Percentiles rank a stretch among this genome's conserved stretches.
Evolutionary conservation across 2,329 filamentous ascomycete genomes (phyloP).

Genomic region (Xylariaceae sp.): DNA sequence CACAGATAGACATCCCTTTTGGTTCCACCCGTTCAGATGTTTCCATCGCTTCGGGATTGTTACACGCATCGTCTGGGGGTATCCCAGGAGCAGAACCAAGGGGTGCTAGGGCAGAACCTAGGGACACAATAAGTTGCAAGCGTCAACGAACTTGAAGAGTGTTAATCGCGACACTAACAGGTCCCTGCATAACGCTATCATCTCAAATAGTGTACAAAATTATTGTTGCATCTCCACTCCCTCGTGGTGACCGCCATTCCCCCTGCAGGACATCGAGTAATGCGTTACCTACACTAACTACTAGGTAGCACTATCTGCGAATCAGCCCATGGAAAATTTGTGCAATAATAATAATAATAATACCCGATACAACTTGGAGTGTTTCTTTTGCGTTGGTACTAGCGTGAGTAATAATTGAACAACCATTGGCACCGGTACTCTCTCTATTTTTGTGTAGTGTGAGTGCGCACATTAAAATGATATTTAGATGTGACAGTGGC

Average conservation of each 20-base stretch:
- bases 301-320: slow-evolving; percentile 7
- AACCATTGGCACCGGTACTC: slow-evolving; percentile 7
- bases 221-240: slow-evolving; percentile 20
- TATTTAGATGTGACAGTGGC: slow-evolving; percentile 16
- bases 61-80: slow-evolving; percentile 21
- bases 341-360: slow-evolving; percentile 20
- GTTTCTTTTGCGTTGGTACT: slow-evolving; percentile 21
- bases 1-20: slow-evolving; percentile 12
- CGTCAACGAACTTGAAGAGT: too few relatives aligned
- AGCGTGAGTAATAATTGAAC: slow-evolving; percentile 22
- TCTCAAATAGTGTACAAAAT: slow-evolving; percentile 23
- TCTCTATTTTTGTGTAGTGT: neutral
- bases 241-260: slow-evolving; percentile 29
- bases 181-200: slow-evolving; percentile 29
- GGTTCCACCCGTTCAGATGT: slow-evolving; percentile 9
- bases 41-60: slow-evolving; percentile 23
- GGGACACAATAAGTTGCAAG: too few relatives aligned
- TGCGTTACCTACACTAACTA: slow-evolving; percentile 14
- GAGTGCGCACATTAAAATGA: slow-evolving; percentile 15
- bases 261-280: slow-evolving; percentile 28
- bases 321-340: slow-evolving; percentile 19
- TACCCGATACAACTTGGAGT: slow-evolving; percentile 12
- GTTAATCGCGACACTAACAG: slow-evolving; percentile 7
- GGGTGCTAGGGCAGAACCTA: too few relatives aligned
- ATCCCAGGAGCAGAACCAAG: too few relatives aligned